These are phyloP conservation scores for Sphaerobolus stellatus DNA, from an alignment of 1,284 basidiomycete species.

Conservation along the genomic window DNA sequence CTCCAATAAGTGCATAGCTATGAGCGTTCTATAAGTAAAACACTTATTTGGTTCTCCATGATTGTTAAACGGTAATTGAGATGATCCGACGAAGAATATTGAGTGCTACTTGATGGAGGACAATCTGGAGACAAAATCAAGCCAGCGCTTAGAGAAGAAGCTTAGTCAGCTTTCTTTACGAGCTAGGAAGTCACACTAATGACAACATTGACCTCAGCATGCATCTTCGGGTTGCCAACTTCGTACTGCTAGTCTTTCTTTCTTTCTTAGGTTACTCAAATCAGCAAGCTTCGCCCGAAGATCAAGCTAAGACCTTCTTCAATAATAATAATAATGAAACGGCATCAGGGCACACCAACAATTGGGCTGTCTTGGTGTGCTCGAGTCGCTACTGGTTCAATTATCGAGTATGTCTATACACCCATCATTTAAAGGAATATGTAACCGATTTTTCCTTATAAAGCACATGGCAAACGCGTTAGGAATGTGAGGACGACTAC, in stretches of 20 bases:
- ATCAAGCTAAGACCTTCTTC: conserved; percentile 4
- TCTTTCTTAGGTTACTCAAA: background rate
- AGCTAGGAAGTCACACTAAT: too few relatives aligned
- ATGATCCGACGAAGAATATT: too few relatives aligned
- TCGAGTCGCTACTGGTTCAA: conserved; percentile 98
- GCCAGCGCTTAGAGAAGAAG: too few relatives aligned
- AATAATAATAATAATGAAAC: conserved; percentile 8
- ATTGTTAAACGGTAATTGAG: too few relatives aligned
- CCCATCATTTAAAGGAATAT: background rate
- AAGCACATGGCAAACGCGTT: conserved; percentile 98
- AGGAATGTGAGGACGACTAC: conserved; percentile 68
- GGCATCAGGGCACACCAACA: conserved; percentile 76
- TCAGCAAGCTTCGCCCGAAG: background rate
- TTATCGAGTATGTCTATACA: conserved; percentile 74
- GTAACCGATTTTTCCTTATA: background rate
- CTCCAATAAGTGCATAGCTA: too few relatives aligned
- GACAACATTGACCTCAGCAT: too few relatives aligned
- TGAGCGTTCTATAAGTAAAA: too few relatives aligned
- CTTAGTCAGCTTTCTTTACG: too few relatives aligned
- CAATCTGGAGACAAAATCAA: too few relatives aligned
- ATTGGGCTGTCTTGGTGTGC: conserved; percentile 97
- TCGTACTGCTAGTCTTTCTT: background rate
- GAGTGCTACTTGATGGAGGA: too few relatives aligned
- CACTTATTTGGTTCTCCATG: too few relatives aligned
- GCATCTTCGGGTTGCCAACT: too few relatives aligned